Percentiles rank a stretch among this genome's conserved stretches.
Evolutionary conservation across 352 stramenopile species (phyloP).

Genomic region (Pythium plurisporium): DNA sequence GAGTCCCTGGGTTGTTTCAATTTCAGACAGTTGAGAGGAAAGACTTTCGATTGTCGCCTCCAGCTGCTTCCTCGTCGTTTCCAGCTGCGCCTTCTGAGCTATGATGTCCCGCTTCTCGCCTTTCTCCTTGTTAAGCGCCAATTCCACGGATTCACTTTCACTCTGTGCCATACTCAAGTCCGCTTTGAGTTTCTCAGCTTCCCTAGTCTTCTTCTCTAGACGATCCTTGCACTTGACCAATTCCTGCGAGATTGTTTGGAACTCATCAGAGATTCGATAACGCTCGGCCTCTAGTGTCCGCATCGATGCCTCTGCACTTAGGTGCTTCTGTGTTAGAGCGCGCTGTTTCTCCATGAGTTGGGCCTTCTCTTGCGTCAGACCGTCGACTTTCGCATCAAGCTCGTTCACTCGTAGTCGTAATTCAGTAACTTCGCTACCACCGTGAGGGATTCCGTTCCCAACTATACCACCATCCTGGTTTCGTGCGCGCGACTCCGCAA

Average conservation of each 20-base stretch:
- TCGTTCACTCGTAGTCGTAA: slow-evolving; percentile 27
- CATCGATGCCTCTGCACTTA: slow-evolving; percentile 5
- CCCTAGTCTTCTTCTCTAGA: slow-evolving; percentile 31
- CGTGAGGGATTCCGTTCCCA: background rate
- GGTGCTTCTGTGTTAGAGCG: slow-evolving; percentile 26
- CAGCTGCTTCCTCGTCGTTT: slow-evolving; percentile 26
- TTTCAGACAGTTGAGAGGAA: slow-evolving; percentile 15
- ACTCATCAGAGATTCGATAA: slow-evolving; percentile 19
- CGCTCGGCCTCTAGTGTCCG: slow-evolving; percentile 14
- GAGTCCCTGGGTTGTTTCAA: slow-evolving; percentile 20
- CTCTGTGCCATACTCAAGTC: slow-evolving; percentile 20
- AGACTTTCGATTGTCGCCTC: slow-evolving; percentile 27
- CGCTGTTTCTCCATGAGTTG: slow-evolving; percentile 31
- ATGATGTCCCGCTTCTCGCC: slow-evolving; percentile 27
- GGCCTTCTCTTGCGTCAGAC: slow-evolving; percentile 24
- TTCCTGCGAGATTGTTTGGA: slow-evolving; percentile 17
- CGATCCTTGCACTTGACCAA: slow-evolving; percentile 29
- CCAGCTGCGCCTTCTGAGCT: slow-evolving; percentile 11
- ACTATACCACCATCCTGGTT: background rate
- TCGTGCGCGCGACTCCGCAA: slow-evolving; percentile 12
- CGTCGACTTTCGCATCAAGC: slow-evolving; percentile 22
- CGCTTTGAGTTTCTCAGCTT: slow-evolving; percentile 23
- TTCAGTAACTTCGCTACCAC: slow-evolving; percentile 9
- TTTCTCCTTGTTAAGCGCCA: slow-evolving; percentile 19
- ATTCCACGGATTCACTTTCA: slow-evolving; percentile 31